Conservation (phyloP, 768 basidiomycete genomes). For the Mycena rosella region DNA sequence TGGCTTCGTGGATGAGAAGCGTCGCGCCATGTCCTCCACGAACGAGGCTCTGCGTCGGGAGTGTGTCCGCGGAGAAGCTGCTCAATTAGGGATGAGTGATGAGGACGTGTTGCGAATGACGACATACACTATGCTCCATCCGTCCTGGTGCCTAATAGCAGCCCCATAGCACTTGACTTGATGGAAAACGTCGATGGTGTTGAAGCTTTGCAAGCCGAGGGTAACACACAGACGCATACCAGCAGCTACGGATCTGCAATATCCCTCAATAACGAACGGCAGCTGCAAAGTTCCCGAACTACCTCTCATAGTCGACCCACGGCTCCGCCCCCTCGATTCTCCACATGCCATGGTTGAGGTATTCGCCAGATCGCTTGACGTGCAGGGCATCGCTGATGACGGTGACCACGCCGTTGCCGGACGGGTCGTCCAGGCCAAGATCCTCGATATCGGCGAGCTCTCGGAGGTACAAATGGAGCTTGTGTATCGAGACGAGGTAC, state of each 20-base stretch:
- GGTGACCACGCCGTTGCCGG: slow-evolving; percentile 61
- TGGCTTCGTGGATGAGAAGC: slow-evolving; percentile 94
- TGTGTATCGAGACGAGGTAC: slow-evolving; percentile 74
- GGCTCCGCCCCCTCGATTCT: slow-evolving; percentile 57
- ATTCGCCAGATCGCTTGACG: slow-evolving; percentile 53
- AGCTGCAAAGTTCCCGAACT: slow-evolving; percentile 25
- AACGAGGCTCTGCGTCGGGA: slow-evolving; percentile 78
- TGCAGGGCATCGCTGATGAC: slow-evolving; percentile 70
- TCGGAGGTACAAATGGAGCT: slow-evolving; percentile 73
- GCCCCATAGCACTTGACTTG: slow-evolving; percentile 79
- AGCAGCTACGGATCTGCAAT: slow-evolving; percentile 57
- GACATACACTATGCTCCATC: slow-evolving; percentile 83
- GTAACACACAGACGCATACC: slow-evolving; percentile 59
- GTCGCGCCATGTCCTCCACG: slow-evolving; percentile 76
- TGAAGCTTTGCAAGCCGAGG: slow-evolving; percentile 71
- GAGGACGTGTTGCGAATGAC: slow-evolving; percentile 51
- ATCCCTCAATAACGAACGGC: neutral
- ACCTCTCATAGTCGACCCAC: slow-evolving; percentile 60
- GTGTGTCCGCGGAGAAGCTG: slow-evolving; percentile 95
- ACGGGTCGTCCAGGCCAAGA: slow-evolving; percentile 66
- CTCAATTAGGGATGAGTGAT: slow-evolving; percentile 36
- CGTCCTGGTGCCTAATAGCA: slow-evolving; percentile 74
- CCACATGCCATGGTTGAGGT: slow-evolving; percentile 57
- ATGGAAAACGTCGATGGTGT: slow-evolving; percentile 81
- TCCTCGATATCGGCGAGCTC: slow-evolving; percentile 82